phyloP scores from a whole-genome alignment of 2,329 filamentous ascomycete species.

The Westerdykella sp. region DNA sequence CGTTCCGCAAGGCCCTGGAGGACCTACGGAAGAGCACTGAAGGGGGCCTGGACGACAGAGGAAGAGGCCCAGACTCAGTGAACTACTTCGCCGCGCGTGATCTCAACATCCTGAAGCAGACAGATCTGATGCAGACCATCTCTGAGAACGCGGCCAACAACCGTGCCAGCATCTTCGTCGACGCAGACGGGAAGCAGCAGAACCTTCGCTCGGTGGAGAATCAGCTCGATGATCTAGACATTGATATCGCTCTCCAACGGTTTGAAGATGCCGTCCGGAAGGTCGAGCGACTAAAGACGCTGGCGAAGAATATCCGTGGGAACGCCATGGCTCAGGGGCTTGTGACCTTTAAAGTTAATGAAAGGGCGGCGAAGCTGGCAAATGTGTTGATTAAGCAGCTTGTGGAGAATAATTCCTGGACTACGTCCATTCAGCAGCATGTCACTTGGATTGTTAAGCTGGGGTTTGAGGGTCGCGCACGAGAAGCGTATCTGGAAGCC shows the following conservation, averaged over 20 bases:
- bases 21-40: slow-evolving; percentile 80
- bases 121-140: slow-evolving; percentile 70
- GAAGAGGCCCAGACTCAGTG: slow-evolving; percentile 76
- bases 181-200: slow-evolving; percentile 93
- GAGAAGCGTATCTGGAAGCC: slow-evolving; percentile 78
- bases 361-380: slow-evolving; percentile 72
- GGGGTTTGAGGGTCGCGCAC: slow-evolving; percentile 82
- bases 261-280: slow-evolving; percentile 79
- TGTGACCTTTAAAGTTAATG: slow-evolving; percentile 84
- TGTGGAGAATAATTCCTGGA: slow-evolving; percentile 69
- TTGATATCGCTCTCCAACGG: slow-evolving; percentile 84
- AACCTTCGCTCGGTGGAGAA: slow-evolving; percentile 93
- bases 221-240: slow-evolving; percentile 93
- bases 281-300: slow-evolving; percentile 75
- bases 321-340: slow-evolving; percentile 87
- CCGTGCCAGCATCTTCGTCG: slow-evolving; percentile 68
- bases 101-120: slow-evolving; percentile 68
- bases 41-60: slow-evolving; percentile 79
- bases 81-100: slow-evolving; percentile 80
- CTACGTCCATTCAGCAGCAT: slow-evolving; percentile 70
- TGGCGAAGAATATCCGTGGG: slow-evolving; percentile 74
- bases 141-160: slow-evolving; percentile 66
- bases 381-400: slow-evolving; percentile 71
- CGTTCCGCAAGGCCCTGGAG: slow-evolving; percentile 87
- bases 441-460: slow-evolving; percentile 79